phyloP scores from a whole-genome alignment of 2,329 filamentous ascomycete genomes.

The Orbilia brochopaga region DNA sequence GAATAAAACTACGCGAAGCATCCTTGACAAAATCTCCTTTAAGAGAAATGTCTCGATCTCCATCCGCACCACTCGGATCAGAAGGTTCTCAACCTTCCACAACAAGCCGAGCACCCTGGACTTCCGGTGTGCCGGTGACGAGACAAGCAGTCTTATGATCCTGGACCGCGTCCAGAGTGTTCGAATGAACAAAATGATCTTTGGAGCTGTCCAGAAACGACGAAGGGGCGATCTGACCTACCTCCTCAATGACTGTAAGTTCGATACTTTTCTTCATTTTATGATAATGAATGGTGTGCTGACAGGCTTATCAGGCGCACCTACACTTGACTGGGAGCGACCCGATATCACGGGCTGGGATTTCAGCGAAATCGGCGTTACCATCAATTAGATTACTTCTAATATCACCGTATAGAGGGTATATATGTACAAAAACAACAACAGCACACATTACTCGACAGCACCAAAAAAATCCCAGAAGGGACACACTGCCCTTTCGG shows the following conservation, averaged over 20 bases:
- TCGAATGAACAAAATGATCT: slow-evolving; percentile 44
- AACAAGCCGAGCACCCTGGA: slow-evolving; percentile 49
- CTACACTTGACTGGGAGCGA: slow-evolving; percentile 35
- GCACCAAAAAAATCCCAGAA: slow-evolving; percentile 3
- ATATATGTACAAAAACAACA: slow-evolving; percentile 28
- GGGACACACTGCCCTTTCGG: slow-evolving; percentile 47
- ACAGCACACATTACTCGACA: slow-evolving; percentile 11
- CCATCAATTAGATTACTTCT: slow-evolving; percentile 30
- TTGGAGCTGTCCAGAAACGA: slow-evolving; percentile 46
- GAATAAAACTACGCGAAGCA: slow-evolving; percentile 30
- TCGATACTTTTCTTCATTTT: too few relatives aligned
- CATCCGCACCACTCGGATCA: slow-evolving; percentile 27
- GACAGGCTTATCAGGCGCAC: slow-evolving; percentile 21
- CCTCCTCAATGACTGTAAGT: slow-evolving; percentile 45
- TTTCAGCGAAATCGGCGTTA: slow-evolving; percentile 49
- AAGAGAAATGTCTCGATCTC: slow-evolving; percentile 35
- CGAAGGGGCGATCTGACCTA: slow-evolving; percentile 44
- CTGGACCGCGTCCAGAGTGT: slow-evolving; percentile 41
- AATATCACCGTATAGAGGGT: slow-evolving; percentile 2
- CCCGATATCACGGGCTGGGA: slow-evolving; percentile 46
- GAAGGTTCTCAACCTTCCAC: slow-evolving; percentile 47
- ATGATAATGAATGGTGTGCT: not conserved
- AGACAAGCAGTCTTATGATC: slow-evolving; percentile 46
- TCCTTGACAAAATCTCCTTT: slow-evolving; percentile 46
- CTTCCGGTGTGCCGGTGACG: slow-evolving; percentile 47